Base-by-base conservation (phyloP, 2,329 filamentous ascomycete species). In the Fusarium sp. region DNA sequence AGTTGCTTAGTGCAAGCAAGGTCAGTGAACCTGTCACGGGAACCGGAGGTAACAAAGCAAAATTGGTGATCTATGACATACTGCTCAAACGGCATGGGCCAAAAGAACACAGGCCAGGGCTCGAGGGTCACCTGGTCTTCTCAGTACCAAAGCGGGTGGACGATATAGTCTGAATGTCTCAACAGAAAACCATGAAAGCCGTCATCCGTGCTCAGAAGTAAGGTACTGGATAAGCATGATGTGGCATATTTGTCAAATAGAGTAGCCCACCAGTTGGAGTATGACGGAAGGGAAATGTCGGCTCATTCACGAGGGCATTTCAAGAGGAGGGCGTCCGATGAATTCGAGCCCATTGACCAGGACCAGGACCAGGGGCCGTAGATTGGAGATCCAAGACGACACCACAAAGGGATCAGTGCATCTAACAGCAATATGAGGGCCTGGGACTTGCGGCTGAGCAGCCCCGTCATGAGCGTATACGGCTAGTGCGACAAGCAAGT, bases 401-500 rank as follows among this genome's bases (percentile, higher is more conserved):
- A 53, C 48, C 43, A 44, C 32, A 68, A 50, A 44, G 44, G 57
- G 58, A 66, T 51, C 52, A 56, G 54, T 63, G 63, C 54, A 70
- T 69, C 54, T 65, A 58, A 65, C 45, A 52, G 54, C 55, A 41
- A 65, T 67, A 17, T 37, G 33, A n/a, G 33, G 52, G 55, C 58
- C 33, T 30, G 44, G 22, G 54, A 54, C 43, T 58, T 67, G 68
- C 53, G 62, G 56, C 67, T 62, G 63, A 61, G 58, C 23, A 56
- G 56, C 45, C 56, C 49, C 60, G 39, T 40, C 35, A 44, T 19
- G 53, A 35, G n/a, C 33, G 56, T 48, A 63, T 72, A 60, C 62
- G 67, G 67, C 58, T 63, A 65, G 62, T 69, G 67, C 69, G 68
- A 65, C 65, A 56, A 69, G 49, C 51, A 47, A 58, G 56, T 65